These are phyloP conservation scores for Fusarium sp. DNA, from an alignment of 2,329 filamentous ascomycete genomes.

Conservation along the genomic window DNA sequence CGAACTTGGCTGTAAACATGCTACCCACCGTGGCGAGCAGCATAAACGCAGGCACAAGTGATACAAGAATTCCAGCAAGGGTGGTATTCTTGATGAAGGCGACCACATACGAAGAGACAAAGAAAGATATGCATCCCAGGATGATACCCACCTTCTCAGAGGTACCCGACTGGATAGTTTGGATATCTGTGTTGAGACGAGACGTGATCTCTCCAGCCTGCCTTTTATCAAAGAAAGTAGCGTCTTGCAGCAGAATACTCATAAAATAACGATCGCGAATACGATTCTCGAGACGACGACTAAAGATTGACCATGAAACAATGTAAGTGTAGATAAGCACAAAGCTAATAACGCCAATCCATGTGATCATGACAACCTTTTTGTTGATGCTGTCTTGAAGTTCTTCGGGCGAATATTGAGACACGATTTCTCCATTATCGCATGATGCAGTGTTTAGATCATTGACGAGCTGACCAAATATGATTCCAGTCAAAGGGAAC, in stretches of 20 bases:
- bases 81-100: constrained; percentile 73
- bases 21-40: constrained; percentile 69
- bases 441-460: constrained; percentile 70
- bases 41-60: constrained; percentile 72
- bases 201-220: constrained; percentile 73
- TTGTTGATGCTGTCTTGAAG: constrained; percentile 62
- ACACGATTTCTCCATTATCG: constrained; percentile 46
- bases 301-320: constrained; percentile 72
- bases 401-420: constrained; percentile 42
- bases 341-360: constrained; percentile 73
- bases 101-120: constrained; percentile 74
- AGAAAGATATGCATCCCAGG: constrained; percentile 72
- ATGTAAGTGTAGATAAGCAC: constrained; percentile 73
- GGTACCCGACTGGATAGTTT: constrained; percentile 74
- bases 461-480: constrained; percentile 74
- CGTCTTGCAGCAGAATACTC: constrained; percentile 70
- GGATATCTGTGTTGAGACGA: constrained; percentile 74
- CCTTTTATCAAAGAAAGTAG: constrained; percentile 72
- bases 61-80: constrained; percentile 73
- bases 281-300: constrained; percentile 72
- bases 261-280: constrained; percentile 71
- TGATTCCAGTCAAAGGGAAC: constrained; percentile 72
- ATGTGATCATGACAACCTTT: constrained; percentile 72
- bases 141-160: constrained; percentile 78
- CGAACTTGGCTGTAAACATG: constrained; percentile 65